Conservation (phyloP, 176 grass and related monocot species). For the Chloris gayana region DNA sequence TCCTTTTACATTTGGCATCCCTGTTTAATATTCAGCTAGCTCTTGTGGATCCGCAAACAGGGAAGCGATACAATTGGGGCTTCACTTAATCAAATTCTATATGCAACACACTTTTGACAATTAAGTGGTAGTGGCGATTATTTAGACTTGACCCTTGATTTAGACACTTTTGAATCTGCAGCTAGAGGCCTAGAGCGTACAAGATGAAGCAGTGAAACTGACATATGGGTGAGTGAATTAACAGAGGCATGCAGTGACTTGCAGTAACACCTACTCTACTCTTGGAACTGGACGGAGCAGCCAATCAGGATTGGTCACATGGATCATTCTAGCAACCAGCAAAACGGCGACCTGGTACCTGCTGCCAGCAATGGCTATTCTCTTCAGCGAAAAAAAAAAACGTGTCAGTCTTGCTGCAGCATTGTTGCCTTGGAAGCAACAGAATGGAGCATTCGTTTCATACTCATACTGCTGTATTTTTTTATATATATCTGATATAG, state of each 20-base stretch:
- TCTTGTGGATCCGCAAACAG: not conserved
- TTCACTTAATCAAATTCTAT: not conserved
- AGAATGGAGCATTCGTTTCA: not conserved
- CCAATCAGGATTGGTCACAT: conserved; percentile 6
- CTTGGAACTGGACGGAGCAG: not conserved
- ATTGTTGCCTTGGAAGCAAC: conserved; percentile 56
- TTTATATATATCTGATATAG: no score
- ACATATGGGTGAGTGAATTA: not conserved
- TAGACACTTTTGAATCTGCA: no score
- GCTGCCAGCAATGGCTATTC: not conserved
- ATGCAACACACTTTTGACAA: not conserved
- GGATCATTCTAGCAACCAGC: conserved; percentile 17
- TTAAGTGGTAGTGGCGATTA: no score
- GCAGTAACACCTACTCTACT: conserved; percentile 29
- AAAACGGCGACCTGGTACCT: conserved; percentile 28
- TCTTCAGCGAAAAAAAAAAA: no score
- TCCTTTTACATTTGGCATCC: not conserved
- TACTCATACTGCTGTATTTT: no score
- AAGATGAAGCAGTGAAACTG: not conserved
- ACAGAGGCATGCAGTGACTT: conserved; percentile 21
- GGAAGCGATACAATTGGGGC: no score
- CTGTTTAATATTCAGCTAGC: not conserved
- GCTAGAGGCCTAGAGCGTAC: not conserved
- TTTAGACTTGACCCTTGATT: no score
- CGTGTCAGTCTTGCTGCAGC: not conserved